Evolutionary conservation across 179 eudicot species (phyloP).

Genomic region (Silene coronaria): DNA sequence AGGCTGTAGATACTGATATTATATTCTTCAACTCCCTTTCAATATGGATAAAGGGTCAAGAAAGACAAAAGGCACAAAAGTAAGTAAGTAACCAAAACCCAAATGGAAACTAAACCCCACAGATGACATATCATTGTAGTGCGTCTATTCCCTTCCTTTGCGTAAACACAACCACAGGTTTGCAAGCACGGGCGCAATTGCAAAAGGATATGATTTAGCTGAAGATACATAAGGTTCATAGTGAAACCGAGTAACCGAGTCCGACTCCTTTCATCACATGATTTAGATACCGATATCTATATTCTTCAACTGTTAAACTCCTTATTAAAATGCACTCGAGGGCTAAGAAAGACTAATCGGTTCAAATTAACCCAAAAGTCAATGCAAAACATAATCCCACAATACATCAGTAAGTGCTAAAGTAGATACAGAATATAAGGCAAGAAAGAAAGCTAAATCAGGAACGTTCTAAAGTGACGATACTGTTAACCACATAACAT

Average conservation of each 20-base stretch:
- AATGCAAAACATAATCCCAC: constrained; percentile 18
- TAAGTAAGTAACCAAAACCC: neutral
- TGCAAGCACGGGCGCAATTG: neutral
- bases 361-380: neutral
- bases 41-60: neutral
- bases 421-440: constrained; percentile 14
- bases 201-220: neutral
- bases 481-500: constrained; percentile 4
- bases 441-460: constrained; percentile 3
- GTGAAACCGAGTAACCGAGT: neutral
- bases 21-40: constrained; percentile 3
- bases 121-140: constrained; percentile 16
- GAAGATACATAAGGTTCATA: neutral
- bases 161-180: neutral
- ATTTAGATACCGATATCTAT: too few relatives aligned
- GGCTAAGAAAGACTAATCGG: neutral
- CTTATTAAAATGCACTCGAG: neutral
- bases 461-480: constrained; percentile 9
- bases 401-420: constrained; percentile 12
- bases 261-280: too few relatives aligned
- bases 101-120: neutral
- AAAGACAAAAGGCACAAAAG: neutral
- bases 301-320: neutral
- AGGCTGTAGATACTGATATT: neutral
- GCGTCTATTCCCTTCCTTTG: neutral